Base-by-base conservation (phyloP, 331 rosid species). In the Acacia concinna region DNA sequence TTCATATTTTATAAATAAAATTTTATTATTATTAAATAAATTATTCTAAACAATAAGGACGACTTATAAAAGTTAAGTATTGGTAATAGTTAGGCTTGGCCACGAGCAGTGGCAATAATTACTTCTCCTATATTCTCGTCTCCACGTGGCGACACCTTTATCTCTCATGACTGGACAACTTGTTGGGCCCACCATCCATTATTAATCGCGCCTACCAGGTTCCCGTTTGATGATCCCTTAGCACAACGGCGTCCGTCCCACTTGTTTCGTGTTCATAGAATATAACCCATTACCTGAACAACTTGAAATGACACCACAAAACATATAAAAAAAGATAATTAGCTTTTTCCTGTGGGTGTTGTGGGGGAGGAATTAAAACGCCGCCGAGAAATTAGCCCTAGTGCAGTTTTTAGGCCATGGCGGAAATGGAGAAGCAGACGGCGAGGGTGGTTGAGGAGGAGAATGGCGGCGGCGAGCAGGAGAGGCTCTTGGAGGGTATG, bases 381-480 rank as follows among this genome's bases (percentile, higher is more conserved):
- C 32, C n/a, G 4, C 32, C 32, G 15, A 44, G 71, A 37, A 18
- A 76, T 47, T 21, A 64, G 81, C 32, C 32, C 17, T 31, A 10
- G 31, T 3, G 31, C 10, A 66, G 79, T 27, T 78, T 79, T 84
- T 75, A 57, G 84, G 77, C 49, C 74, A 96, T 93, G 99, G 93
- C 85, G 86, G 98, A 96, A 84, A 87, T 84, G 92, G 98, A 89
- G 88, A 91, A 83, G 91, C 88, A 86, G 13, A 89, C 88, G 87
- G 84, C 88, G 86, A 85, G 71, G 85, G 84, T 71, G 65, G 77
- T 52, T 67, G 81, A 21, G 35, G 83, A 41, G 38, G 78, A 4
- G 68, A 77, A 35, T 56, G 87, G 43, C 43, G 84, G 44, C 15
- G 87, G 59, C 7, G 97, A 93, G 60, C 85, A 76, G 4, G 97